Base-by-base conservation (phyloP, 208 protist genomes). In the Leishmania gerbilli region DNA sequence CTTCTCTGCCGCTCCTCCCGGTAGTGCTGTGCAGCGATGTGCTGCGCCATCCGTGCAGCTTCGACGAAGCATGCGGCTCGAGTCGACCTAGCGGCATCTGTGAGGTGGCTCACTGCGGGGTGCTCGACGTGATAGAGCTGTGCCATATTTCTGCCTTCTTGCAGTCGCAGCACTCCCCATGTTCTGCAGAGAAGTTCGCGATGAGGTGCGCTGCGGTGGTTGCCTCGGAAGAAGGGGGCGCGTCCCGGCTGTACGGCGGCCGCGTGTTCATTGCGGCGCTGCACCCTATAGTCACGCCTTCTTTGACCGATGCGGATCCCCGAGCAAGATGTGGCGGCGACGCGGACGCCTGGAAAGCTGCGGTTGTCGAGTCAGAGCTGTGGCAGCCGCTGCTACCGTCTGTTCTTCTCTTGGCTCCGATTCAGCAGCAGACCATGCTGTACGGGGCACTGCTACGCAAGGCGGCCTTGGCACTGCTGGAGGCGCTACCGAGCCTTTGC, bases 341-440 rank as follows among this genome's bases (percentile, higher is more conserved):
- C 37, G 65, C 37, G 65, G 65, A 27, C 65, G 3, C 37, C 37
- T 45, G 65, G 34, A 40, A 71, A 27, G 65, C 65, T 45, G 21
- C 65, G 37, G 37, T 11, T 71, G 65, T 13, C 37, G 37, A n/a
- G 37, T 17, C 65, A 47, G 65, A 45, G 69, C 47, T 74, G 45
- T 45, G 13, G 45, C 69, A 49, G 45, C 45, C 47, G 69, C 45
- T 56, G 24, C 69, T 74, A 45, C 77, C 82, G 2, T 71, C 77
- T 37, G 40, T 88, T 40, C 53, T 93, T 15, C 79, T 93, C 1
- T 83, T 89, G 21, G 81, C 83, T 5, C 84, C 88, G 45, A 88
- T 82, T 24, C 53, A 75, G 68, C 76, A 84, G 47, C 84, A 83
- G 40, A 34, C 49, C 11, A 9, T 78, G 24, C 82, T 85, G 67